Evolutionary conservation across 805 yeast genomes (phyloP).

Genomic region (Candida michaelii): DNA sequence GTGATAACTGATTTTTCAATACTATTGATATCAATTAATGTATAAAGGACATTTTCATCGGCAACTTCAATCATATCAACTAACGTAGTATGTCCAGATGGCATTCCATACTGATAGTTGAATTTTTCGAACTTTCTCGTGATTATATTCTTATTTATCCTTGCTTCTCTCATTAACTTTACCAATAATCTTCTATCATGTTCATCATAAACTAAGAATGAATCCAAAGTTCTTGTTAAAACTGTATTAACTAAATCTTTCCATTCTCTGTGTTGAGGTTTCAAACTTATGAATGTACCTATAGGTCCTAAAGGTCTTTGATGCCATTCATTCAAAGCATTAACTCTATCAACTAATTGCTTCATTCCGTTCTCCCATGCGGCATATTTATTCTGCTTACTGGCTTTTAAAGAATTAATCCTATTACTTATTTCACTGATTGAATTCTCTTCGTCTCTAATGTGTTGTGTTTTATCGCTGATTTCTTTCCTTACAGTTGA

Average conservation of each 20-base stretch:
- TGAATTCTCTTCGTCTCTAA: not conserved
- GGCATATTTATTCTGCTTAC: slow-evolving; percentile 37
- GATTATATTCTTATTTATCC: slow-evolving; percentile 38
- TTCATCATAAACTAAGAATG: slow-evolving; percentile 67
- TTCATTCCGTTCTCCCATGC: slow-evolving; percentile 54
- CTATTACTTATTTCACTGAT: slow-evolving; percentile 10
- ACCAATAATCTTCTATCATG: slow-evolving; percentile 50
- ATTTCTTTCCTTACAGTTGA: not conserved
- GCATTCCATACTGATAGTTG: slow-evolving; percentile 47
- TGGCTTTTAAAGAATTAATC: slow-evolving; percentile 14
- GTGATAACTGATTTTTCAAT: slow-evolving; percentile 62
- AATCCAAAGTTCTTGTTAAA: slow-evolving; percentile 49
- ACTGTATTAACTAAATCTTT: slow-evolving; percentile 56
- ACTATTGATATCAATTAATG: slow-evolving; percentile 60
- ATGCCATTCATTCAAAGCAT: slow-evolving; percentile 31
- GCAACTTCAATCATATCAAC: slow-evolving; percentile 60
- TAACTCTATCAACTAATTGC: slow-evolving; percentile 43
- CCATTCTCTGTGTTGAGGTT: slow-evolving; percentile 56
- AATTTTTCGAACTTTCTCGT: slow-evolving; percentile 59
- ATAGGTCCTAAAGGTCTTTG: slow-evolving; percentile 75
- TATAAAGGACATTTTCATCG: slow-evolving; percentile 53
- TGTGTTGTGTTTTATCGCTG: slow-evolving; percentile 13
- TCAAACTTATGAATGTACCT: slow-evolving; percentile 61
- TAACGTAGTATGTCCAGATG: slow-evolving; percentile 47
- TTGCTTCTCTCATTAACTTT: slow-evolving; percentile 30